These are phyloP conservation scores for Plasmodium ovale DNA, from an alignment of 169 alveolate species.

Conservation along the genomic window DNA sequence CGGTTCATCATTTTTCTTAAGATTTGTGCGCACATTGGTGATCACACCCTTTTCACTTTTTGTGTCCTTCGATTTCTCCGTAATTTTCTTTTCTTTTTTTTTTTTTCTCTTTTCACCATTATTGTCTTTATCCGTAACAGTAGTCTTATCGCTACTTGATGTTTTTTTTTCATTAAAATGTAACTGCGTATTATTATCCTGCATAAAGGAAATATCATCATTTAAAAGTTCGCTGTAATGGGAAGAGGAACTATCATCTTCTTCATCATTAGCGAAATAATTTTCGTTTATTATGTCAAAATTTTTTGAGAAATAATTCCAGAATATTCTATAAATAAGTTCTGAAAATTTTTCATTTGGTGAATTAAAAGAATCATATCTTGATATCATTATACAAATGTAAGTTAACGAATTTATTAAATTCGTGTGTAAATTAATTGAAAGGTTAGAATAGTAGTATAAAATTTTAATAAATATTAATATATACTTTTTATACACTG, in stretches of 20 bases:
- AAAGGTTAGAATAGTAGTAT: conserved; percentile 31
- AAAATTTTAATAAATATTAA: conserved; percentile 53
- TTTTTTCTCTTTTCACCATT: conserved; percentile 24
- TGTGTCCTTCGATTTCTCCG: conserved; percentile 15
- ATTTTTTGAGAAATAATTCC: conserved; percentile 69
- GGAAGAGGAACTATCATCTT: conserved; percentile 34
- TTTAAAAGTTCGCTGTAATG: conserved; percentile 10
- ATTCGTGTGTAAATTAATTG: conserved; percentile 18
- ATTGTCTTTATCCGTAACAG: background rate
- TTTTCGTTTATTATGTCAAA: conserved; percentile 39
- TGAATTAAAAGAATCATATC: conserved; percentile 22
- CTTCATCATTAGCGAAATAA: conserved; percentile 8
- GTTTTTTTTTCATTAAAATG: conserved; percentile 13
- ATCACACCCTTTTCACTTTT: background rate
- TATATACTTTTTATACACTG: conserved; percentile 62
- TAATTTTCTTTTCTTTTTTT: conserved; percentile 28
- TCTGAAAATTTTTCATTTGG: conserved; percentile 52
- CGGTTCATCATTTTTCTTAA: conserved; percentile 18
- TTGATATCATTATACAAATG: conserved; percentile 67
- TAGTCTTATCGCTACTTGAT: background rate
- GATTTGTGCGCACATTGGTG: background rate
- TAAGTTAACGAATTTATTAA: conserved; percentile 43
- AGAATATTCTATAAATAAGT: conserved; percentile 68
- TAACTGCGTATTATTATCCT: background rate
- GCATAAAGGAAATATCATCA: background rate